Evolutionary conservation across 306 rosid species (phyloP), one percentile per base, ranked within the genome.

Genomic region (Gleditsia sinensis): DNA sequence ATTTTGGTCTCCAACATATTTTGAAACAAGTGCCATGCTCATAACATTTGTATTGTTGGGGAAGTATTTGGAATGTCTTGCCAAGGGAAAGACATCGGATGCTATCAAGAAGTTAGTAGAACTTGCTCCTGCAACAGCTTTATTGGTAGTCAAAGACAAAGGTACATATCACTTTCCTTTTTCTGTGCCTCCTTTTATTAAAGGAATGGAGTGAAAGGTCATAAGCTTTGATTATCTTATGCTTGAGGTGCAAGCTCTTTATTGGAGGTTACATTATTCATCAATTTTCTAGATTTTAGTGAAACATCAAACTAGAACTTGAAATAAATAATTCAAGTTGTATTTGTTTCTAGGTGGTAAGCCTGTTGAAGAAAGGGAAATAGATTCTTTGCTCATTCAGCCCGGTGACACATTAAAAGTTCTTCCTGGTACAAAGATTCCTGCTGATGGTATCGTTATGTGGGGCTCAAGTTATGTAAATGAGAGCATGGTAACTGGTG

Each of bases 1-100:
- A 71, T 92, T 92, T 78, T 90, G 99, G 98, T 88, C 98, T 65
- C 95, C 98, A 14, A 92, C 90, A 4, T 92, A 95, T 82, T 95
- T 95, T 81, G 99, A 95, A 87, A 95, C 99, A 73, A 92, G 99
- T 88, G 90, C 97, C 71, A 95, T 95, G 99, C 93, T 95, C 69
- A 95, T 95, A 78, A 95, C 99, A 77, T 95, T 95, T 85, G 99
- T 95, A 34, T 86, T 95, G 65, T 73, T 95, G 92, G 99, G 99
- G 9, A 95, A 95, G 82, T 95, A 95, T 81, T 75, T 95, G 86
- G 99, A 95, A 86, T 92, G 92, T 76, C 95, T 95, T 77, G 99
- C 99, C 56, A 95, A 95, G 75, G 99, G 99, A 73, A 95, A 95
- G 86, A 95, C 99, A 40, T 95, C 99, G 24, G 98, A 95, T 86